Conservation (phyloP, 305 asterid genomes). For the Euphrasia arctica region DNA sequence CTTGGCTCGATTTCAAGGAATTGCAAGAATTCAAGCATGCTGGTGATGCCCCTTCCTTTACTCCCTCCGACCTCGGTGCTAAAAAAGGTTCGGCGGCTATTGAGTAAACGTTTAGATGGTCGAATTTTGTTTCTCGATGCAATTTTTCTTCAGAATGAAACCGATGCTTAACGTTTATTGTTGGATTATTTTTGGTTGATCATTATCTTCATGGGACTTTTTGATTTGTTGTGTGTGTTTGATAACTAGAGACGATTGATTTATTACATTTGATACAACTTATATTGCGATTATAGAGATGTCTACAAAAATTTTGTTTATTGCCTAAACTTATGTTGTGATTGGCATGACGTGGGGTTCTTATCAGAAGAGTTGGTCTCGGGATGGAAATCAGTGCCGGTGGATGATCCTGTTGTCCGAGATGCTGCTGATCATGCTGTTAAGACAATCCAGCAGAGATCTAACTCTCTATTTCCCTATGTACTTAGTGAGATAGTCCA, state of each 20-base stretch:
- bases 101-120: no score
- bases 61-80: slow-evolving; percentile 73
- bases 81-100: slow-evolving; percentile 52
- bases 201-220: no score
- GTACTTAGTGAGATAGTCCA: slow-evolving; percentile 68
- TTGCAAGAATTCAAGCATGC: slow-evolving; percentile 73
- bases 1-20: slow-evolving; percentile 79
- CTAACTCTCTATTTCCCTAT: slow-evolving; percentile 73
- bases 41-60: slow-evolving; percentile 51
- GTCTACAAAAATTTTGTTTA: neutral
- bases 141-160: no score
- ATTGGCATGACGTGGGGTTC: slow-evolving; percentile 4
- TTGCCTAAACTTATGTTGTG: slow-evolving; percentile 2
- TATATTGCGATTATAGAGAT: neutral
- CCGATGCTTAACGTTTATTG: no score
- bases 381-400: slow-evolving; percentile 74
- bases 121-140: no score
- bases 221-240: no score
- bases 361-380: slow-evolving; percentile 41
- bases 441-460: slow-evolving; percentile 68
- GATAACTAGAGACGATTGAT: neutral
- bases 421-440: slow-evolving; percentile 89
- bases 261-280: neutral
- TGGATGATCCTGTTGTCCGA: slow-evolving; percentile 69
- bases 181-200: no score